Evolutionary conservation across 495 filamentous ascomycete species (phyloP).

Genomic region (Aspergillus sclerotioniger): DNA sequence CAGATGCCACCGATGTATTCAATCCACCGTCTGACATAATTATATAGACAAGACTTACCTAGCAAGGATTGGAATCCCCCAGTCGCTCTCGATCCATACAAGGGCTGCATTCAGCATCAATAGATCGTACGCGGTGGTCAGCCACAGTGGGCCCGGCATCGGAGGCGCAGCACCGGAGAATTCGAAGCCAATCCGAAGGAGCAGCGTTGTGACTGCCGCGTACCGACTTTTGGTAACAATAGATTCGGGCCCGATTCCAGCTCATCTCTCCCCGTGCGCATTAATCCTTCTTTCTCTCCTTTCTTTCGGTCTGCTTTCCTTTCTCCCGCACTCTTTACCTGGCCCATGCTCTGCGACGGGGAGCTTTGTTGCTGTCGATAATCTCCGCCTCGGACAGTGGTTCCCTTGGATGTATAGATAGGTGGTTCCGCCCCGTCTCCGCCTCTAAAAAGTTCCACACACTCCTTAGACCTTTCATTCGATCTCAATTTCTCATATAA

Average conservation of each 20-base stretch:
- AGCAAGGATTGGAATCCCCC: too few relatives aligned
- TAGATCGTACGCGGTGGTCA: background rate
- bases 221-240: background rate
- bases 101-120: too few relatives aligned
- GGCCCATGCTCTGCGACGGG: background rate
- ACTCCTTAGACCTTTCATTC: slow-evolving; percentile 19
- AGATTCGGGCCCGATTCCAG: background rate
- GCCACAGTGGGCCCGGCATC: slow-evolving; percentile 4
- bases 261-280: background rate
- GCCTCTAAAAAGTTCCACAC: too few relatives aligned
- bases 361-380: background rate
- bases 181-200: background rate
- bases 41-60: too few relatives aligned
- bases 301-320: background rate
- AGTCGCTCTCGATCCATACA: too few relatives aligned
- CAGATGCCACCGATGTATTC: too few relatives aligned
- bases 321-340: slow-evolving; percentile 8
- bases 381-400: background rate
- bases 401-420: slow-evolving; percentile 4
- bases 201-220: slow-evolving; percentile 3
- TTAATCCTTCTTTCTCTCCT: background rate
- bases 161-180: slow-evolving; percentile 17
- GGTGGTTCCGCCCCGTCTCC: too few relatives aligned
- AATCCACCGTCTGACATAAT: too few relatives aligned
- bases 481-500: slow-evolving; percentile 18